A percentile compares a stretch with the other conserved stretches of the same genome.
These are phyloP conservation scores for Podaxis sp. DNA, from an alignment of 768 basidiomycete species.

Conservation along the genomic window DNA sequence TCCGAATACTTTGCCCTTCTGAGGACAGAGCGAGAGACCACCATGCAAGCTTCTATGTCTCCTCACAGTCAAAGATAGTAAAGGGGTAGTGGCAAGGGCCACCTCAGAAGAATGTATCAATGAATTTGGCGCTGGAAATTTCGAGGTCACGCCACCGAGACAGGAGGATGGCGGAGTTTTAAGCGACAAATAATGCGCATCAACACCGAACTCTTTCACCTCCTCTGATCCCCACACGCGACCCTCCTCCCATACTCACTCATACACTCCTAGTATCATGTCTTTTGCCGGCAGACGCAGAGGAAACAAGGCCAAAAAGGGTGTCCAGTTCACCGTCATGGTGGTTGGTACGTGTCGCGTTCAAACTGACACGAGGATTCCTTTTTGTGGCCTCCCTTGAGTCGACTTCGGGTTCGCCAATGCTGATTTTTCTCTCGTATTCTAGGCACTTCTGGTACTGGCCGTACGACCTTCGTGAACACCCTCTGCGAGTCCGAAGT, in stretches of 20 bases:
- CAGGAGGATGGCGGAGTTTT: constrained; percentile 33
- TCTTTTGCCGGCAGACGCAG: constrained; percentile 85
- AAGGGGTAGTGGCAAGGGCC: background rate
- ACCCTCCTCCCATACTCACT: constrained; percentile 18
- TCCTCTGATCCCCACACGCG: constrained; percentile 22
- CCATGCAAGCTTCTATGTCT: constrained; percentile 1
- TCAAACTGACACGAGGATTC: constrained; percentile 1
- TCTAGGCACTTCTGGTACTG: constrained; percentile 93
- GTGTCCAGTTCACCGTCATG: constrained; percentile 97
- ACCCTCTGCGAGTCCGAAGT: constrained; percentile 98
- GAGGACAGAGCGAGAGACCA: constrained; percentile 6
- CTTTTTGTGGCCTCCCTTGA: constrained; percentile 13
- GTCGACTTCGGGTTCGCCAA: constrained; percentile 15
- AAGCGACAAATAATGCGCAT: constrained; percentile 27
- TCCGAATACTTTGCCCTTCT: background rate
- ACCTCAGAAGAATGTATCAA: background rate
- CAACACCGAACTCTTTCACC: constrained; percentile 31
- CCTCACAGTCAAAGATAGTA: constrained; percentile 6
- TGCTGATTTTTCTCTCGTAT: constrained; percentile 19
- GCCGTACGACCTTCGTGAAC: constrained; percentile 98
- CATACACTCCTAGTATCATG: constrained; percentile 42
- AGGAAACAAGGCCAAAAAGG: constrained; percentile 97
- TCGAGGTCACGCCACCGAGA: constrained; percentile 28
- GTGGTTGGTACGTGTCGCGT: constrained; percentile 77
- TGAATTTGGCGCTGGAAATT: constrained; percentile 12